These are phyloP conservation scores for Cystobasidium onofrii DNA, from an alignment of 768 basidiomycete genomes.

Conservation along the genomic window DNA sequence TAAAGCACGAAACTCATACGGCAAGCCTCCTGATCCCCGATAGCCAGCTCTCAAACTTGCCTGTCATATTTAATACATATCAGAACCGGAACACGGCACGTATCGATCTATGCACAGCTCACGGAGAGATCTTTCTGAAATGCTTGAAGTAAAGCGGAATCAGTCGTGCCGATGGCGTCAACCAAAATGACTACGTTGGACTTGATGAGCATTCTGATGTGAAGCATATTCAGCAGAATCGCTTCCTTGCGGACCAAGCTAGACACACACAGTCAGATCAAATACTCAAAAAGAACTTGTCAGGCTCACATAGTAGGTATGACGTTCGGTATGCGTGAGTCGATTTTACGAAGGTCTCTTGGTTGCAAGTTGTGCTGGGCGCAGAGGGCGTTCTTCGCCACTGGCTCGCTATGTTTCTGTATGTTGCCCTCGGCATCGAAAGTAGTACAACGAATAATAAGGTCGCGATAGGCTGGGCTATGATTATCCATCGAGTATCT, in stretches of 20 bases:
- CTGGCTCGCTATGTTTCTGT: slow-evolving; percentile 8
- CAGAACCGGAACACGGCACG: neutral
- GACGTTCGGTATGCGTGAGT: slow-evolving; percentile 75
- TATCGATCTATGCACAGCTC: neutral
- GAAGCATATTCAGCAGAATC: slow-evolving; percentile 82
- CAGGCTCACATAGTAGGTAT: slow-evolving; percentile 10
- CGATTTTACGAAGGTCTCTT: slow-evolving; percentile 92
- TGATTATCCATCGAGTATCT: neutral
- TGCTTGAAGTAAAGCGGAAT: slow-evolving; percentile 74
- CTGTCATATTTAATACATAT: neutral
- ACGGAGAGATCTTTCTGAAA: slow-evolving; percentile 66
- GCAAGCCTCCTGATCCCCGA: slow-evolving; percentile 49
- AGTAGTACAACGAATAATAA: slow-evolving; percentile 16
- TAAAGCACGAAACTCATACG: slow-evolving; percentile 89
- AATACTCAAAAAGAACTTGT: too few species aligned
- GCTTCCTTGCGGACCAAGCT: slow-evolving; percentile 82
- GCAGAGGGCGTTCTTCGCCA: slow-evolving; percentile 20
- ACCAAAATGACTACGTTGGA: slow-evolving; percentile 84
- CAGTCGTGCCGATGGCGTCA: slow-evolving; percentile 78
- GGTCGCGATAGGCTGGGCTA: slow-evolving; percentile 3
- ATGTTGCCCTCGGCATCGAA: slow-evolving; percentile 24
- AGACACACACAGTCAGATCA: slow-evolving; percentile 42
- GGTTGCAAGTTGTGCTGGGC: slow-evolving; percentile 51
- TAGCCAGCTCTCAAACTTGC: slow-evolving; percentile 5
- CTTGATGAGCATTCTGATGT: slow-evolving; percentile 89